phyloP scores from a whole-genome alignment of 257 asterid species.

The Penstemon eatonii region DNA sequence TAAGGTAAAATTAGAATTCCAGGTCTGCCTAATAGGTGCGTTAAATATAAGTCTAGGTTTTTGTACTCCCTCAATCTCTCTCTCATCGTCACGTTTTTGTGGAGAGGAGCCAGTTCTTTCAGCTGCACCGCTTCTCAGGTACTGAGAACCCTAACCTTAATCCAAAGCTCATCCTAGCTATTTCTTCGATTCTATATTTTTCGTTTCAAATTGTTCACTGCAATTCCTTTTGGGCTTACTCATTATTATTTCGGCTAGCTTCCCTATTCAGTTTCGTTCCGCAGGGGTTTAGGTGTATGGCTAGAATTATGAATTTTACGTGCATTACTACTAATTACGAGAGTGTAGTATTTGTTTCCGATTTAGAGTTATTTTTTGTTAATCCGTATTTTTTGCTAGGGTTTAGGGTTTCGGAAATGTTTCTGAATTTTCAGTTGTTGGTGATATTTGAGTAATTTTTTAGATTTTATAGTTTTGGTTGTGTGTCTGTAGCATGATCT shows the following conservation, averaged over 20 bases:
- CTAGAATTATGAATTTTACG: background rate
- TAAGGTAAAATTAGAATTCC: background rate
- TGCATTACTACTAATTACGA: background rate
- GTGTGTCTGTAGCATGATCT: background rate
- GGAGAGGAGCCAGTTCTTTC: conserved; percentile 23
- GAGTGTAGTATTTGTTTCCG: background rate
- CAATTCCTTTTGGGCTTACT: background rate
- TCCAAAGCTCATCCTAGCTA: background rate
- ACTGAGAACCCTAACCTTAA: conserved; percentile 17
- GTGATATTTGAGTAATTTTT: background rate
- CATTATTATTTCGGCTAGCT: background rate
- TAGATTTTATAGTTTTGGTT: background rate
- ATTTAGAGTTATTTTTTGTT: background rate
- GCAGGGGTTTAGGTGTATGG: background rate
- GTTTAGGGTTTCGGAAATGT: conserved; percentile 7
- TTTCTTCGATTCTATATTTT: background rate
- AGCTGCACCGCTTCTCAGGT: conserved; percentile 19
- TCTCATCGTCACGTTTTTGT: conserved; percentile 19
- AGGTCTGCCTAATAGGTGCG: background rate
- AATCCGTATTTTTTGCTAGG: background rate
- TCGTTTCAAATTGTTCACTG: background rate
- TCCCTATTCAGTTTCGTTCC: background rate
- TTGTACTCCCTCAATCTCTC: background rate
- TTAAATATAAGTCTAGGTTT: conserved; percentile 13
- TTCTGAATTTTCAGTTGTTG: background rate